Evolutionary conservation across 768 basidiomycete genomes (phyloP).

Genomic region (Suillus decipiens): DNA sequence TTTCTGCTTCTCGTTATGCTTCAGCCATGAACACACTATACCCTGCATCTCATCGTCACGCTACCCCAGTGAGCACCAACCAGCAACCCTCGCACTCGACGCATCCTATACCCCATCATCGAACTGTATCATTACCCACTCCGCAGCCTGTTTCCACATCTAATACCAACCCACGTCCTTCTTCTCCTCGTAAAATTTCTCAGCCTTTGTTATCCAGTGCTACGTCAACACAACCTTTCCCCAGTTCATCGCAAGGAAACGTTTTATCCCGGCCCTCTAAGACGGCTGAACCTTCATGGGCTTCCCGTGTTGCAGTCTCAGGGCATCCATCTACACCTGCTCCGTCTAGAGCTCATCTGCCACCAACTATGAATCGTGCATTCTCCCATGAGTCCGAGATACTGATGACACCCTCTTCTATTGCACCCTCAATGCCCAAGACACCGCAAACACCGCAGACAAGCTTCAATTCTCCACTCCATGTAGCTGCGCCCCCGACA

Average conservation of each 20-base stretch:
- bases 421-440: constrained; percentile 48
- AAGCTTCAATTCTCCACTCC: constrained; percentile 5
- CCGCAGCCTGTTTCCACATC: constrained; percentile 18
- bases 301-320: constrained; percentile 29
- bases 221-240: constrained; percentile 31
- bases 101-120: constrained; percentile 33
- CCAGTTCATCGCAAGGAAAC: constrained; percentile 18
- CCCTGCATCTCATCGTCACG: constrained; percentile 24
- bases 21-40: constrained; percentile 25
- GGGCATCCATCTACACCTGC: constrained; percentile 35
- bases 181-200: constrained; percentile 30
- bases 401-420: constrained; percentile 65
- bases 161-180: constrained; percentile 20
- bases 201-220: constrained; percentile 29
- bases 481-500: constrained; percentile 18
- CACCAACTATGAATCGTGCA: constrained; percentile 33
- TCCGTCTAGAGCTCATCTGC: constrained; percentile 25
- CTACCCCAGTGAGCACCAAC: constrained; percentile 17
- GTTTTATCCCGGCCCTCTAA: neutral
- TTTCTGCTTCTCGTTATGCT: constrained; percentile 21
- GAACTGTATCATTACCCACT: constrained; percentile 38
- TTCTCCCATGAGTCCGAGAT: constrained; percentile 53
- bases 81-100: constrained; percentile 24
- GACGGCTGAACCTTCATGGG: constrained; percentile 13
- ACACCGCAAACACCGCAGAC: constrained; percentile 29